phyloP scores from a whole-genome alignment of 2,329 filamentous ascomycete species.

The Neospermospora avenae region DNA sequence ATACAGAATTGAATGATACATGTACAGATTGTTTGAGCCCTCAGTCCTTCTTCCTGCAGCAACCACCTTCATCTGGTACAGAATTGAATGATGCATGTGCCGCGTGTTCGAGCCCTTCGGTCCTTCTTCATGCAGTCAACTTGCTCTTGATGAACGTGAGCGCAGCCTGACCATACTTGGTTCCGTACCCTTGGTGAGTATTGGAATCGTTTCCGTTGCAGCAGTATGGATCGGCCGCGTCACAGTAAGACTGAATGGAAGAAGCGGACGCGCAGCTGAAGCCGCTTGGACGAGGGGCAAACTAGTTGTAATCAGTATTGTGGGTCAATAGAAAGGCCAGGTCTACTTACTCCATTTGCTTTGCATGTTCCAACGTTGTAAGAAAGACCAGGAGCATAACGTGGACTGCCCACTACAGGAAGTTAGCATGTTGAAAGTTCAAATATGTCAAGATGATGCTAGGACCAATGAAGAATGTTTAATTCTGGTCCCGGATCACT shows the following conservation, averaged over 20 bases:
- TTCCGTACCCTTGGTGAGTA: conserved; percentile 56
- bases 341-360: conserved; percentile 51
- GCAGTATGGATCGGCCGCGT: conserved; percentile 58
- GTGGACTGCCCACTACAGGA: conserved; percentile 64
- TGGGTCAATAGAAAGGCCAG: conserved; percentile 15
- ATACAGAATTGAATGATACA: neutral
- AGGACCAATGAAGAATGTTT: too few relatives aligned
- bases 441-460: too few relatives aligned
- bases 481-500: too few relatives aligned
- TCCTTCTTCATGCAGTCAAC: conserved; percentile 30
- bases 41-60: too few relatives aligned
- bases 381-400: conserved; percentile 51
- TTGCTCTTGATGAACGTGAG: conserved; percentile 54
- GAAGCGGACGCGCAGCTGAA: conserved; percentile 50
- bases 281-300: conserved; percentile 52
- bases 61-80: too few relatives aligned
- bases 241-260: conserved; percentile 59
- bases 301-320: conserved; percentile 34
- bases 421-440: too few relatives aligned
- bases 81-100: neutral
- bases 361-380: conserved; percentile 61
- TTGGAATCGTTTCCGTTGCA: conserved; percentile 54
- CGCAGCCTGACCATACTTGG: conserved; percentile 53
- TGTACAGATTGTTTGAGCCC: neutral
- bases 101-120: neutral